These are phyloP conservation scores for Rosa rugosa DNA, from an alignment of 306 rosid genomes.

Conservation along the genomic window DNA sequence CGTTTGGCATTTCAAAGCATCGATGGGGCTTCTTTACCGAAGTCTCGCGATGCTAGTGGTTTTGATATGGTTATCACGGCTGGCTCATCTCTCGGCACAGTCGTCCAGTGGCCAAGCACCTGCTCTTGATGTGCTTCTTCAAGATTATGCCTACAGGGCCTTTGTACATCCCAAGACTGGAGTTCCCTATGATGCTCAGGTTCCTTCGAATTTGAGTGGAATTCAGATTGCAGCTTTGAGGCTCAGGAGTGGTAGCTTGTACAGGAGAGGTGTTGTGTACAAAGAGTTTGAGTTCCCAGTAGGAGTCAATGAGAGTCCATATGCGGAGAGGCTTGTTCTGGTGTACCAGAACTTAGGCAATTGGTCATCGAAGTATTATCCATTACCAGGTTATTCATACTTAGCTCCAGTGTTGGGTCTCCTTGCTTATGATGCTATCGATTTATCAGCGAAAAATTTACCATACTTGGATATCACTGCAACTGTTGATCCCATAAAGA, in stretches of 20 bases:
- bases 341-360: slow-evolving; percentile 85
- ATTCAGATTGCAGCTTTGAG: slow-evolving; percentile 42
- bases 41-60: slow-evolving; percentile 50
- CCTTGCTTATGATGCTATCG: slow-evolving; percentile 64
- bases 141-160: slow-evolving; percentile 41
- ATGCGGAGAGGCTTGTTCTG: slow-evolving; percentile 78
- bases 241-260: slow-evolving; percentile 76
- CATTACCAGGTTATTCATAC: slow-evolving; percentile 58
- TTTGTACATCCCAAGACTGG: slow-evolving; percentile 37
- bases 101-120: slow-evolving; percentile 20
- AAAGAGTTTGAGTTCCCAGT: slow-evolving; percentile 59
- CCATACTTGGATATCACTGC: slow-evolving; percentile 45
- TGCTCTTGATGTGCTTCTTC: slow-evolving; percentile 39
- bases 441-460: slow-evolving; percentile 59
- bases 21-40: slow-evolving; percentile 64
- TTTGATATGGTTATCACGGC: slow-evolving; percentile 40
- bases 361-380: slow-evolving; percentile 58
- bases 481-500: slow-evolving; percentile 43
- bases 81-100: slow-evolving; percentile 48
- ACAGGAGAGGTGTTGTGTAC: slow-evolving; percentile 63
- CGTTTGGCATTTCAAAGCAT: slow-evolving; percentile 33
- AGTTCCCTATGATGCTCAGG: slow-evolving; percentile 20
- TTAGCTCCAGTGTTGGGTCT: slow-evolving; percentile 86
- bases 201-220: slow-evolving; percentile 41
- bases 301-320: slow-evolving; percentile 56